Percentiles rank a stretch among this genome's conserved stretches.
Evolutionary conservation across 2,329 filamentous ascomycete species (phyloP).

Genomic region (Pseudogymnoascus sp.): DNA sequence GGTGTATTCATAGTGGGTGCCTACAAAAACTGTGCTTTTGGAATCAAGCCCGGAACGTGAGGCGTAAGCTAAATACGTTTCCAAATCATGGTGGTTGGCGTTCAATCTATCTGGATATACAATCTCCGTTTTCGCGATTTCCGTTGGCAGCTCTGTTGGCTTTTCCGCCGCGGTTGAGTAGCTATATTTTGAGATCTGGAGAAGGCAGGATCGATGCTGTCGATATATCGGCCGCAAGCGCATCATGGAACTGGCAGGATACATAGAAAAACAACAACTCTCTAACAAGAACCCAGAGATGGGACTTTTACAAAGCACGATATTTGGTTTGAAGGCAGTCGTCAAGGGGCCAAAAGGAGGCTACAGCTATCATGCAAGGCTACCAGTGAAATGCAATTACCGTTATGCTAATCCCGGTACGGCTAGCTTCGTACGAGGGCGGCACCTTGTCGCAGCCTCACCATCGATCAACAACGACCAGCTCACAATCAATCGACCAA

Average conservation of each 20-base stretch:
- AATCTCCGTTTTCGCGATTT: constrained; percentile 17
- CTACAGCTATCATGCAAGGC: not conserved
- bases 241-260: not conserved
- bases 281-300: not conserved
- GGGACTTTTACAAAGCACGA: not conserved
- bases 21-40: constrained; percentile 53
- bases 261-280: not conserved
- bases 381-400: not conserved
- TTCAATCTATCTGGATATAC: constrained; percentile 39
- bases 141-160: not conserved
- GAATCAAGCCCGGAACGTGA: constrained; percentile 44
- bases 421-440: not conserved
- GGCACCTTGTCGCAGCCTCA: not conserved
- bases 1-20: constrained; percentile 71
- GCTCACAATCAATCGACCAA: not conserved
- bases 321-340: not conserved
- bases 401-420: not conserved
- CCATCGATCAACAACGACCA: not conserved
- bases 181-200: not conserved
- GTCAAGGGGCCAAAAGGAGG: not conserved
- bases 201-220: not conserved
- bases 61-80: constrained; percentile 58
- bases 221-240: not conserved
- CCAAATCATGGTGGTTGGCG: constrained; percentile 51
- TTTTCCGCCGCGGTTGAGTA: constrained; percentile 8